Percentiles rank a stretch among this genome's conserved stretches.
phyloP scores from a whole-genome alignment of 768 basidiomycete genomes.

The Rhizopogon roseolus region DNA sequence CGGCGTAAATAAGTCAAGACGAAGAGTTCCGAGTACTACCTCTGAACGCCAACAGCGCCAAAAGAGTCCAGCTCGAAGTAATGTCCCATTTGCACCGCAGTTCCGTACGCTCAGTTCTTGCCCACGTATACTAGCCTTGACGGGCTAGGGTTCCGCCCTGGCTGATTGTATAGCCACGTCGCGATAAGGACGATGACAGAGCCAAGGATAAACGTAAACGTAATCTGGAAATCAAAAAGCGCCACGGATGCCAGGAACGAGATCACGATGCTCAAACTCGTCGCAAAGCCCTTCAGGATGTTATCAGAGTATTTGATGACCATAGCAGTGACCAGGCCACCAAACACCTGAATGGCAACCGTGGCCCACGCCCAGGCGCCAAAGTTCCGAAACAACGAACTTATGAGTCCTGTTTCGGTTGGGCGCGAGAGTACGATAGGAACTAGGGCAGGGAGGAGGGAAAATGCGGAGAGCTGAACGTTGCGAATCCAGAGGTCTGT shows the following conservation, averaged over 20 bases:
- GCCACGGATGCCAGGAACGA: constrained; percentile 90
- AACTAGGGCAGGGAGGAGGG: constrained; percentile 79
- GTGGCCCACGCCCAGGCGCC: constrained; percentile 91
- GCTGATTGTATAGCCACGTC: constrained; percentile 91
- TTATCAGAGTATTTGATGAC: constrained; percentile 95
- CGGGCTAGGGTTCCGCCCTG: constrained; percentile 27
- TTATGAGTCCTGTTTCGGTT: constrained; percentile 34
- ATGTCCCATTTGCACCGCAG: background rate
- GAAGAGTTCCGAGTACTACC: constrained; percentile 10
- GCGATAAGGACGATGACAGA: constrained; percentile 79
- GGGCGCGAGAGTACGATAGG: constrained; percentile 63
- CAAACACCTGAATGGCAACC: constrained; percentile 81
- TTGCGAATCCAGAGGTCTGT: constrained; percentile 96
- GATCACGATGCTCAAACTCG: constrained; percentile 88
- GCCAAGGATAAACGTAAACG: constrained; percentile 81
- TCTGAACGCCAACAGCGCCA: background rate
- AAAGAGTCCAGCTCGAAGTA: background rate
- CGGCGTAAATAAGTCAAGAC: constrained; percentile 14
- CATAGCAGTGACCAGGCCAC: constrained; percentile 88
- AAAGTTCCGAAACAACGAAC: constrained; percentile 76
- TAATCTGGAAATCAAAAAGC: constrained; percentile 86
- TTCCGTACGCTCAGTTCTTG: constrained; percentile 12
- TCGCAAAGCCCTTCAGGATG: constrained; percentile 92
- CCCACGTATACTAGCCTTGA: constrained; percentile 23
- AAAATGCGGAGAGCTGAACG: constrained; percentile 92